Base-by-base conservation (phyloP, 2,329 filamentous ascomycete species). In the Botrytis fabae region DNA sequence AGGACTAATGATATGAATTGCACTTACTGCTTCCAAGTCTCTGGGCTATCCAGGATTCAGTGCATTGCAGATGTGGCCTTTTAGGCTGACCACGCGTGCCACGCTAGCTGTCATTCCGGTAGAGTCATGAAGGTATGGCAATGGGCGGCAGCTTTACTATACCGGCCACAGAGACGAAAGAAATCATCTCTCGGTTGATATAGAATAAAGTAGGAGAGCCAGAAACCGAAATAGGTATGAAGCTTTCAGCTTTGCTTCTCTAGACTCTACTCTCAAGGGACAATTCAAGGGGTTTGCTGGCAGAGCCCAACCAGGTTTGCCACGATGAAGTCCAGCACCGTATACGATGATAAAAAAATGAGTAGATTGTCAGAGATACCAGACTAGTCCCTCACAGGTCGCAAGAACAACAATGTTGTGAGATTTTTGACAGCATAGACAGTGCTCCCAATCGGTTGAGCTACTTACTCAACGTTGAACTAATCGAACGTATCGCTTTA, bases 291-390 rank as follows among this genome's bases (percentile, higher is more conserved):
- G 14, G 0, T 3, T 28, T 54, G n/a, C 16, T 54, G 51, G n/a
- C 51, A 28, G 6, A 28, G 2, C 5, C n/a, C 5, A 28, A 54
- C 51, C n/a, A 54, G 12, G 25, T 28, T 51, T 28, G 14, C 51
- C n/a, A 54, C n/a, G 51, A 16, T 54, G 25, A 54, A n/a, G 2
- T 54, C 6, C 12, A n/a, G 25, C 25, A 16, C 25, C 12, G 25
- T n/a, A 5, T 0, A 54, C 14, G 25, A n/a, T 7, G n/a, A 54
- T 1, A 12, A 12, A 16, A 16, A n/a, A n/a, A 2, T 6, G 5
- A 54, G 25, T n/a, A 7, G 1, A n/a, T 54, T 16, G 10, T 54
- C 12, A 54, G 4, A n/a, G 25, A 16, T 54, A n/a, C 25, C 25
- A n/a, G n/a, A 6, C 12, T 54, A n/a, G 25, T 1, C 5, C 12